Conservation (phyloP, 805 yeast species). For the Candida sithepensis region DNA sequence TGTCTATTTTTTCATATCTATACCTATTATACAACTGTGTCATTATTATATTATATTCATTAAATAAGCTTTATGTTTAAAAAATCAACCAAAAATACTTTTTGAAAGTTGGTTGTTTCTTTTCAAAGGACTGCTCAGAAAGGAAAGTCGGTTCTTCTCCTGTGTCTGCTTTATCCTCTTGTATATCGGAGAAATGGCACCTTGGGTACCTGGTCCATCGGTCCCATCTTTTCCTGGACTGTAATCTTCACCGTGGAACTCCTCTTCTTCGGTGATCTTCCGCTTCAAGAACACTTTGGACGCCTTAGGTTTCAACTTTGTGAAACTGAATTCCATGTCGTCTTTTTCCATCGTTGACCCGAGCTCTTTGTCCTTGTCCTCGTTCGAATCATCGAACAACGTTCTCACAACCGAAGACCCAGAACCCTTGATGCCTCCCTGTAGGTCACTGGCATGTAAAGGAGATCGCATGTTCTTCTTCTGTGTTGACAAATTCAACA, state of each 20-base stretch:
- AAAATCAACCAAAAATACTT: constrained; percentile 19
- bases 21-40: no score
- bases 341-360: constrained; percentile 10
- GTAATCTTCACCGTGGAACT: constrained; percentile 2
- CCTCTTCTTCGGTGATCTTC: constrained; percentile 6
- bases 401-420: not conserved
- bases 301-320: constrained; percentile 1
- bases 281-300: constrained; percentile 7
- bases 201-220: constrained; percentile 1
- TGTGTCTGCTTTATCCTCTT: constrained; percentile 15
- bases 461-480: constrained; percentile 3
- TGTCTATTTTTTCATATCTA: no score
- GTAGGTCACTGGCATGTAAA: not conserved
- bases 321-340: constrained; percentile 4
- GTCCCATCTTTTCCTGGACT: constrained; percentile 10
- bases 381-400: not conserved
- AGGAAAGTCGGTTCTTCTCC: constrained; percentile 3
- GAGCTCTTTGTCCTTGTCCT: not conserved
- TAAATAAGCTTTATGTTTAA: no score
- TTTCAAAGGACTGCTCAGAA: constrained; percentile 23
- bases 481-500: constrained; percentile 6
- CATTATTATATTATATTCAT: no score
- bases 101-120: constrained; percentile 15
- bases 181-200: constrained; percentile 18
- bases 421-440: not conserved